Conservation (phyloP, 2,329 filamentous ascomycete genomes). For the Scedosporium dehoogii region DNA sequence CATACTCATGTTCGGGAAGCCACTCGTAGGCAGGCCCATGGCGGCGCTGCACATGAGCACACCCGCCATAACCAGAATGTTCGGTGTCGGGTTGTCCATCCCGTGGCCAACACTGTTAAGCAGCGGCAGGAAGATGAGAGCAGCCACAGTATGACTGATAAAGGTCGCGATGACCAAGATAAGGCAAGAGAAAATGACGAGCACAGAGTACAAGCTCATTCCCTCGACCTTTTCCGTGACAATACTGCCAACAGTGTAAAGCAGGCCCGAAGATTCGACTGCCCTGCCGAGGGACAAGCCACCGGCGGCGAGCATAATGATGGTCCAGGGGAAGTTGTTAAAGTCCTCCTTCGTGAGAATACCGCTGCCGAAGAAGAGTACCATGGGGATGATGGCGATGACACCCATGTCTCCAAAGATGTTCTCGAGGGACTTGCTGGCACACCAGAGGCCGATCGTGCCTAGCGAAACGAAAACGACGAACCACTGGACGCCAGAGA, state of each 20-base stretch:
- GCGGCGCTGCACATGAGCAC: constrained; percentile 95
- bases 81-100: constrained; percentile 87
- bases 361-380: constrained; percentile 92
- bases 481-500: constrained; percentile 86
- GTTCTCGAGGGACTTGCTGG: constrained; percentile 76
- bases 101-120: constrained; percentile 74
- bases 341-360: constrained; percentile 98
- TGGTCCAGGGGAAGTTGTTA: constrained; percentile 99
- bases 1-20: constrained; percentile 99
- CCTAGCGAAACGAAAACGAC: constrained; percentile 72
- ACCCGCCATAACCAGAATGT: constrained; percentile 87
- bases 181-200: constrained; percentile 74
- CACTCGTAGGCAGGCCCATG: constrained; percentile 91
- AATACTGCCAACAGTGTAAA: constrained; percentile 73
- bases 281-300: constrained; percentile 88
- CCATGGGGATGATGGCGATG: constrained; percentile 89
- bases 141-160: constrained; percentile 94
- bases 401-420: constrained; percentile 98
- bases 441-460: constrained; percentile 89
- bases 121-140: constrained; percentile 85
- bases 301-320: constrained; percentile 94
- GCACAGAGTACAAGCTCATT: constrained; percentile 74
- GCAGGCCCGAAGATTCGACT: constrained; percentile 82
- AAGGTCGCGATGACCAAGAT: constrained; percentile 94
- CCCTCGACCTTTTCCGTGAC: constrained; percentile 68